Evolutionary conservation across 1,139 yeast genomes (phyloP), one percentile per base, ranked within the genome.

Genomic region (Candida frijolesensis): DNA sequence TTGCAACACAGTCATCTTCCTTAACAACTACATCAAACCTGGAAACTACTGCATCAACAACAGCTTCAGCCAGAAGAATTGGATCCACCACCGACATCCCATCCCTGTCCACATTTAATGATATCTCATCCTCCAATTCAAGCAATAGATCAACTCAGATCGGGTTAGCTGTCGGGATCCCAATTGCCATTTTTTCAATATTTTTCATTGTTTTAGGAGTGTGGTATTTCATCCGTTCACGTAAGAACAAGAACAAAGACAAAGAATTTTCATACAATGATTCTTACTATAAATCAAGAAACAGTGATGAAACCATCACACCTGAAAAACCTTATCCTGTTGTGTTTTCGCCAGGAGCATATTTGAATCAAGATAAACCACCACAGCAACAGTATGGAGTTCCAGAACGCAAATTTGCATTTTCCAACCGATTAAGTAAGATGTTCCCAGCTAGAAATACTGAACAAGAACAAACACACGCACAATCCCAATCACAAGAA

Each of bases 161-260:
- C 18, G 79, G 79, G 0, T 60, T 76, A 48, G 78, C 79, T 3
- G 61, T 76, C 6, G 80, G 80, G 0, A 66, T 76, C n/a, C 80
- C 80, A 2, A 57, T 73, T 6, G 76, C 76, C 0, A 57, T 72
- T 5, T 58, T 74, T 12, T 59, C 62, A 0, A 22, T 73, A 2
- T 61, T 72, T 25, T 54, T 66, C 1, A 46, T 68, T 2, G 60
- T 62, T 3, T 57, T 66, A 4, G 61, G 67, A 4, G 59, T 60
- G 6, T 55, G 58, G 58, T 54, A 53, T 9, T 66, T 66, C 53
- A 59, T 60, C 39, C 59, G 63, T 18, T 49, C 58, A 39, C 58
- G 63, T 40, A 60, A 57, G 35, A 57, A 58, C 22, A 57, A 56
- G 27, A 58, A 60, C 42, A 29, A 38, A 33, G 11, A 32, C 35